Percentiles rank a stretch among this genome's conserved stretches.
These are phyloP conservation scores for Arabidopsis suecica DNA, from an alignment of 345 rosid genomes.

Conservation along the genomic window DNA sequence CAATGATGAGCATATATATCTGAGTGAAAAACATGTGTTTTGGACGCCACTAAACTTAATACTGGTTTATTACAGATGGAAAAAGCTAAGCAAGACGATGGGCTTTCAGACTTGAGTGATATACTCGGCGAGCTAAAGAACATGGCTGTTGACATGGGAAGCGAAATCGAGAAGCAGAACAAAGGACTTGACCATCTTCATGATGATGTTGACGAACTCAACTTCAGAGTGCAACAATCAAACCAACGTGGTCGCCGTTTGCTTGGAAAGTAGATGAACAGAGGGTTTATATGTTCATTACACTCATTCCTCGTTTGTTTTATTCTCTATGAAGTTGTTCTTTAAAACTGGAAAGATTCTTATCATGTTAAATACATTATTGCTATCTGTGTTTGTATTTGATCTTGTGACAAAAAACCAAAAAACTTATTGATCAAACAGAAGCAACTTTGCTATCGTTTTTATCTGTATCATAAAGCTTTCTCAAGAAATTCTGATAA, in stretches of 20 bases:
- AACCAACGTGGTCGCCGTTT: conserved; percentile 69
- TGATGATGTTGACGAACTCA: conserved; percentile 72
- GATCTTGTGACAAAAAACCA: conserved; percentile 3
- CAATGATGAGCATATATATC: neutral
- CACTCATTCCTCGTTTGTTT: conserved; percentile 9
- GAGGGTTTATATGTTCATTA: conserved; percentile 24
- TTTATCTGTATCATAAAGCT: conserved; percentile 10
- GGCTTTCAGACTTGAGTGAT: conserved; percentile 76
- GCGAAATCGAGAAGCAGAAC: conserved; percentile 81
- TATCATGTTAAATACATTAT: conserved; percentile 30
- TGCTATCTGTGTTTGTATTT: conserved; percentile 17
- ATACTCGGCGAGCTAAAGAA: conserved; percentile 77
- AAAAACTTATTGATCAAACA: conserved; percentile 3
- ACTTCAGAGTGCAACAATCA: conserved; percentile 64
- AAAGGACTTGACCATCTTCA: conserved; percentile 67
- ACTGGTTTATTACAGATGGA: conserved; percentile 59
- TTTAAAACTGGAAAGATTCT: conserved; percentile 15
- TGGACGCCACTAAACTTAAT: conserved; percentile 1
- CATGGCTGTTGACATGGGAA: conserved; percentile 95
- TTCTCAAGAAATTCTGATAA: conserved; percentile 13
- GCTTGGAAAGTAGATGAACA: conserved; percentile 71
- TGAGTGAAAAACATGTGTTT: neutral
- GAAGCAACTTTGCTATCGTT: conserved; percentile 19
- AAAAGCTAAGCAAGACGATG: conserved; percentile 87
- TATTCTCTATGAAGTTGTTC: conserved; percentile 2